Base-by-base conservation (phyloP, 108 stramenopile genomes). In the Cyclotella distinguenda region DNA sequence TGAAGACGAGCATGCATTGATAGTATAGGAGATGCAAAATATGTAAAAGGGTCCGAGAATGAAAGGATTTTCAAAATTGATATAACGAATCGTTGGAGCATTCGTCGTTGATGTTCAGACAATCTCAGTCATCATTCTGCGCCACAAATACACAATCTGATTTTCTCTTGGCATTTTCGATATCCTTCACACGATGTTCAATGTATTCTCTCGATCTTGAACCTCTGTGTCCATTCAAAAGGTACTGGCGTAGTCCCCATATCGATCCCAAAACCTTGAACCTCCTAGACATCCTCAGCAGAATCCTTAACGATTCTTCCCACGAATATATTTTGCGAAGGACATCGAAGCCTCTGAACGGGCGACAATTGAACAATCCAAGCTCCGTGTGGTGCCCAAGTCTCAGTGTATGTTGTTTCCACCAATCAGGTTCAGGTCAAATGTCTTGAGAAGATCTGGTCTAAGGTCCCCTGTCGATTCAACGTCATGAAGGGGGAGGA, bases 231-330 rank as follows among this genome's bases (percentile, higher is more conserved):
- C n/a, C n/a, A n/a, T n/a, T n/a, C 32, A 53, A 55, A 27, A 42
- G 81, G 13, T 88, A 86, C 57, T 91, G 90, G 90, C 72, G 80
- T 77, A 74, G 56, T 43, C 74, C 74, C 5, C 71, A 64, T 35
- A 57, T 77, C 18, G 31, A 51, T 4, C 54, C 43, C 19, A 65
- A 55, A 1, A 58, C 65, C 12, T n/a, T 68, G 44, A 43, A 53
- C 11, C 40, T 44, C 6, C 10, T 59, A 12, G 12, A 9, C n/a
- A 57, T 62, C 10, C 60, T 74, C 9, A 69, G 72, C 36, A 66
- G 60, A 13, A 60, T 56, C 19, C 50, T 78, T 18, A 66, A 72
- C 32, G 69, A 78, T 13, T 43, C 67, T 31, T 34, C 66, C 3
- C 77, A 74, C 32, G 66, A 73, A 18, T 68, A 61, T 18, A 55